Conservation (phyloP, 2,329 filamentous ascomycete species). For the Colletotrichum sojae region DNA sequence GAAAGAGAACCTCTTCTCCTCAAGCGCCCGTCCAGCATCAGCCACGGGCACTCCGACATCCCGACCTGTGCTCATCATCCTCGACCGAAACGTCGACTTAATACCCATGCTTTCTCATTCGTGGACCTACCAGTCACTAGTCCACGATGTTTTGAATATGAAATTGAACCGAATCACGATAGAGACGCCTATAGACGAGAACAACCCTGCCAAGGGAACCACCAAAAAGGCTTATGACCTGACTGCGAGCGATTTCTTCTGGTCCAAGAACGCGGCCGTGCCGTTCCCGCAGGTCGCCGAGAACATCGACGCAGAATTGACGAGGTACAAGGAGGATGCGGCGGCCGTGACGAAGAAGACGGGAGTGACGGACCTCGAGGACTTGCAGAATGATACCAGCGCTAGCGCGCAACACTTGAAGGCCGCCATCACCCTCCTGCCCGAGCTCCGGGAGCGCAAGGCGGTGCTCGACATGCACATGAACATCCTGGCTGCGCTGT, state of each 20-base stretch:
- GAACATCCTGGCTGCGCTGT: conserved; percentile 82
- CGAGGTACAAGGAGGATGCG: conserved; percentile 95
- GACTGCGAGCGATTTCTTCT: conserved; percentile 93
- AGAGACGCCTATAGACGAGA: conserved; percentile 84
- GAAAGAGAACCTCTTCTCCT: conserved; percentile 95
- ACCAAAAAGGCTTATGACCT: conserved; percentile 93
- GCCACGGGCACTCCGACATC: conserved; percentile 76
- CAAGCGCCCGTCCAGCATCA: conserved; percentile 68
- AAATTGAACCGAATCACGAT: conserved; percentile 93
- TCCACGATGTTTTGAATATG: conserved; percentile 73
- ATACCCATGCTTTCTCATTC: conserved; percentile 99
- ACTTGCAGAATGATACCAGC: conserved; percentile 89
- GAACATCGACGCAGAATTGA: conserved; percentile 93
- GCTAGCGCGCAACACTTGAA: conserved; percentile 95
- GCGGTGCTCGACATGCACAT: conserved; percentile 98
- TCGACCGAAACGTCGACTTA: conserved; percentile 95
- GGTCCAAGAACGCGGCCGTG: conserved; percentile 89
- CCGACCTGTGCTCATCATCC: conserved; percentile 90
- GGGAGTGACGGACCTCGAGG: conserved; percentile 91
- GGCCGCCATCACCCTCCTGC: conserved; percentile 92
- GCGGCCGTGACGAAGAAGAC: conserved; percentile 96
- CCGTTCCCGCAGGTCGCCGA: conserved; percentile 97
- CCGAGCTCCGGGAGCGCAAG: conserved; percentile 93
- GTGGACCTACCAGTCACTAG: conserved; percentile 83
- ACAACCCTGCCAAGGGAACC: conserved; percentile 79